Conservation (phyloP, 2,329 filamentous ascomycete genomes). For the Dactylellina haptotyla region DNA sequence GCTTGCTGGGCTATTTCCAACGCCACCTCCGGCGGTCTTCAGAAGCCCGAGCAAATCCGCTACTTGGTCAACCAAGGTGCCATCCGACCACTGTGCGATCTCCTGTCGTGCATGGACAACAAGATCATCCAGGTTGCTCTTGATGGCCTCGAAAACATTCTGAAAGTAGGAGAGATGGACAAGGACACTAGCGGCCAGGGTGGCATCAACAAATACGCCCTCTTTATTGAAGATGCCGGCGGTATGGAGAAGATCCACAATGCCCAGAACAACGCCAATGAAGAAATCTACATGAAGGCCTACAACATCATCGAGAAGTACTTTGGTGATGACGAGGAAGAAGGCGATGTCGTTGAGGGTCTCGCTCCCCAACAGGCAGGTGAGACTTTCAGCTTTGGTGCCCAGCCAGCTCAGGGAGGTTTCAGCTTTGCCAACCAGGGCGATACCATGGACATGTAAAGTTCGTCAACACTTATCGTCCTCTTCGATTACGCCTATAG, state of each 20-base stretch:
- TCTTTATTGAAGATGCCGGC: constrained; percentile 98
- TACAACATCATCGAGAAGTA: constrained; percentile 99
- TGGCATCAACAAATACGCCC: constrained; percentile 94
- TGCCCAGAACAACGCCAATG: constrained; percentile 99
- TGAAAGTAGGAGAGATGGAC: constrained; percentile 99
- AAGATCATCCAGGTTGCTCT: constrained; percentile 99
- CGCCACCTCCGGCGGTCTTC: constrained; percentile 93
- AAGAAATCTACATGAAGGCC: constrained; percentile 99
- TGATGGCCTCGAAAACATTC: constrained; percentile 97
- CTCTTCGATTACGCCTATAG: not conserved
- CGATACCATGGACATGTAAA: constrained; percentile 79
- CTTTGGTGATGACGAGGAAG: constrained; percentile 97
- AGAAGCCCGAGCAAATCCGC: constrained; percentile 98
- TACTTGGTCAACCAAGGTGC: constrained; percentile 93
- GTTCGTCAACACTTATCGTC: not conserved
- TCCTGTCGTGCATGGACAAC: constrained; percentile 95
- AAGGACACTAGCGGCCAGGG: constrained; percentile 85
- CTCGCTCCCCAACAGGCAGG: constrained; percentile 76
- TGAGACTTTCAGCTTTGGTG: constrained; percentile 81
- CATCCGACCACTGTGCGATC: constrained; percentile 96
- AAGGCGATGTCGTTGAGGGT: constrained; percentile 78
- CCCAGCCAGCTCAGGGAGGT: constrained; percentile 71
- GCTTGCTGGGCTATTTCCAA: constrained; percentile 99
- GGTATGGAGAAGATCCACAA: constrained; percentile 99
- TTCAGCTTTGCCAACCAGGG: constrained; percentile 92